Evolutionary conservation across 2,329 filamentous ascomycete genomes (phyloP).

Genomic region (Boeremia lycopersici): DNA sequence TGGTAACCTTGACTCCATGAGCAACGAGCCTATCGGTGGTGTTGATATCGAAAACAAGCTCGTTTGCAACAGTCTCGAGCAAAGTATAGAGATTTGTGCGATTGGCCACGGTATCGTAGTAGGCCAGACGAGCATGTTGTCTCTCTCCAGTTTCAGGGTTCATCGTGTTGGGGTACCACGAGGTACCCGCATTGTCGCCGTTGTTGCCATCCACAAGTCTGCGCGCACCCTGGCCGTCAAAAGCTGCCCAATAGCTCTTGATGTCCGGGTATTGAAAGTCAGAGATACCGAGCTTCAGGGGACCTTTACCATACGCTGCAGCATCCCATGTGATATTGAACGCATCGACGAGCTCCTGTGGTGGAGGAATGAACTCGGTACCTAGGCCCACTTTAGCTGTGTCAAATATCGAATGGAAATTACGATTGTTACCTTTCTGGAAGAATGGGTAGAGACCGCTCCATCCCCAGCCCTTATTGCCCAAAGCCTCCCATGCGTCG

Average conservation of each 20-base stretch:
- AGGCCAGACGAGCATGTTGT: slow-evolving; percentile 39
- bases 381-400: not conserved
- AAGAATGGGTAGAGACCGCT: slow-evolving; percentile 49
- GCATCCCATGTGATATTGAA: slow-evolving; percentile 35
- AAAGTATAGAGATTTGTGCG: slow-evolving; percentile 42
- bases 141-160: slow-evolving; percentile 40
- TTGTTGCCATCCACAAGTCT: slow-evolving; percentile 30
- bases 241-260: slow-evolving; percentile 31
- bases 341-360: slow-evolving; percentile 18
- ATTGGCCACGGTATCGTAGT: slow-evolving; percentile 34
- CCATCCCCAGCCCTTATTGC: slow-evolving; percentile 66
- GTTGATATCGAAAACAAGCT: slow-evolving; percentile 30
- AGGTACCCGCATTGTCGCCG: slow-evolving; percentile 39
- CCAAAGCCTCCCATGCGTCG: slow-evolving; percentile 64
- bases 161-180: slow-evolving; percentile 47
- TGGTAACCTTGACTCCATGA: slow-evolving; percentile 33
- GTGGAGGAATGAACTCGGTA: slow-evolving; percentile 32
- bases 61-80: slow-evolving; percentile 24
- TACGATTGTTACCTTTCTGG: slow-evolving; percentile 24
- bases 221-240: slow-evolving; percentile 28
- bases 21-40: slow-evolving; percentile 26
- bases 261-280: slow-evolving; percentile 38
- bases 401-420: not conserved
- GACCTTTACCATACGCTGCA: slow-evolving; percentile 31
- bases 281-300: slow-evolving; percentile 34